Conservation (phyloP, 129 eudicot genomes). For the Artemisia tridentata region DNA sequence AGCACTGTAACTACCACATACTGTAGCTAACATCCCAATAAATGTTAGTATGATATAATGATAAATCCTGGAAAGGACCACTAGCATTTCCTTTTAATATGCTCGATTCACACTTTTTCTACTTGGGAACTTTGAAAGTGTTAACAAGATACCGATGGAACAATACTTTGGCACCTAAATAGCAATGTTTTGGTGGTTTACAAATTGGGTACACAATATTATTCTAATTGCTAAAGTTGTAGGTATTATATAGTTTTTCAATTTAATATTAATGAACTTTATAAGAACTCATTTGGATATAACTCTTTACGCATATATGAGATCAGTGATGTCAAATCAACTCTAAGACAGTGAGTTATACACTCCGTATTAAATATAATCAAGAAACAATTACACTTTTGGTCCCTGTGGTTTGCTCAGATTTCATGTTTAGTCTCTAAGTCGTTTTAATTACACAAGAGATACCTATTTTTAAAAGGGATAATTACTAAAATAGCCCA, state of each 20-base stretch:
- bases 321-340: conserved; percentile 20
- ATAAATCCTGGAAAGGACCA: not conserved
- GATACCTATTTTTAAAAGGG: too few species aligned
- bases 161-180: not conserved
- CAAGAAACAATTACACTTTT: too few species aligned
- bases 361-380: too few species aligned
- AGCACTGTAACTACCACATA: too few species aligned
- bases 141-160: conserved; percentile 10
- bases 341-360: too few species aligned
- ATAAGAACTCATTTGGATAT: conserved; percentile 1
- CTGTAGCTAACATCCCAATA: too few species aligned
- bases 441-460: too few species aligned
- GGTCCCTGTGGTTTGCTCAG: too few species aligned
- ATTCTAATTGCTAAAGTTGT: conserved; percentile 4
- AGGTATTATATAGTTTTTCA: conserved; percentile 5
- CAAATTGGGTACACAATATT: conserved; percentile 12
- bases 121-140: not conserved
- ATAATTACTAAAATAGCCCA: too few species aligned
- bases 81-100: not conserved
- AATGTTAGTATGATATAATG: too few species aligned
- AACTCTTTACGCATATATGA: not conserved
- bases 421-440: too few species aligned
- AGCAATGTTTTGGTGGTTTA: not conserved
- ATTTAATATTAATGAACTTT: not conserved
- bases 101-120: conserved; percentile 7